Evolutionary conservation across 441 rosid species (phyloP).

Genomic region (Pelargonium citronellum): DNA sequence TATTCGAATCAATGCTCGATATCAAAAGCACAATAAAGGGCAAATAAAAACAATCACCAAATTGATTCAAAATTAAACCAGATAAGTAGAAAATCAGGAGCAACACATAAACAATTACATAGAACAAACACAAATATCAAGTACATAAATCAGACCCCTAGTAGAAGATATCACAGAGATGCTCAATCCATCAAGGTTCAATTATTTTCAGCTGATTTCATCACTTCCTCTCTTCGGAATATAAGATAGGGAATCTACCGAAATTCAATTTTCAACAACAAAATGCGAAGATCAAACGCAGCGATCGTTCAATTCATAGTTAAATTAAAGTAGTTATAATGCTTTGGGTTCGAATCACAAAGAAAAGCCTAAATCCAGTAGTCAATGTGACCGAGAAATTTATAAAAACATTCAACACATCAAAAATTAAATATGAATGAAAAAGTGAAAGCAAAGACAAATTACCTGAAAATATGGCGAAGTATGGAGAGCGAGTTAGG

Average conservation of each 20-base stretch:
- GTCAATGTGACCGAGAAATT: neutral
- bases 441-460: neutral
- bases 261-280: too few relatives aligned
- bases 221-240: too few relatives aligned
- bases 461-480: neutral
- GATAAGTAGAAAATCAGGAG: neutral
- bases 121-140: neutral
- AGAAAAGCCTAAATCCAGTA: neutral
- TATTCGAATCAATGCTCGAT: neutral
- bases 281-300: neutral
- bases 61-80: neutral
- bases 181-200: neutral
- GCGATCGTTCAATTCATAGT: too few relatives aligned
- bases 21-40: conserved; percentile 3
- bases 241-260: too few relatives aligned
- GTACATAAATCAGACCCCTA: neutral
- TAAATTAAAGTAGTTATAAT: too few relatives aligned
- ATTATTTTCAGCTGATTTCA: neutral
- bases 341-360: neutral
- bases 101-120: neutral
- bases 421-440: neutral
- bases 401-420: neutral
- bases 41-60: neutral
- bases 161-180: neutral
- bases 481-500: neutral